Conservation (phyloP, 805 yeast species). For the Diddensiella caesifluorescens region DNA sequence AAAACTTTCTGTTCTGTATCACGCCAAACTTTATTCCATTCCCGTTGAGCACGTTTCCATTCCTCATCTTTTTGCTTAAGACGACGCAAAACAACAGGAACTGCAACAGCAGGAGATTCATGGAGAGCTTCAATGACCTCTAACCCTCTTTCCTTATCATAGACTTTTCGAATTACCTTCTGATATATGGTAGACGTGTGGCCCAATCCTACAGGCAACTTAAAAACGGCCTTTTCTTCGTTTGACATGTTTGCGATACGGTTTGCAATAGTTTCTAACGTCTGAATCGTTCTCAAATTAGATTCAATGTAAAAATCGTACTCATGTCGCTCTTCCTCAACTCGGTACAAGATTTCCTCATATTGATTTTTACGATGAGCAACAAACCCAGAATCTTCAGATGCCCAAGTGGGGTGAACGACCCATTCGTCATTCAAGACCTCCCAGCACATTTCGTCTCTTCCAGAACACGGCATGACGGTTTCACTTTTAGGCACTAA, state of each 20-base stretch:
- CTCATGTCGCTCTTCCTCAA: slow-evolving; percentile 97
- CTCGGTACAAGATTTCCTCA: slow-evolving; percentile 90
- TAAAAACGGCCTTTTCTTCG: slow-evolving; percentile 81
- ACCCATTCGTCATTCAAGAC: slow-evolving; percentile 98
- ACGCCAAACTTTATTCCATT: slow-evolving; percentile 99
- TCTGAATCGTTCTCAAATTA: slow-evolving; percentile 89
- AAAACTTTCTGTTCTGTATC: slow-evolving; percentile 95
- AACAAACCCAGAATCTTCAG: slow-evolving; percentile 97
- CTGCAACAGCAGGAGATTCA: slow-evolving; percentile 91
- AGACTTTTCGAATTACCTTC: slow-evolving; percentile 85
- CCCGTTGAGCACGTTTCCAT: slow-evolving; percentile 97
- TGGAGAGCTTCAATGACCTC: slow-evolving; percentile 95
- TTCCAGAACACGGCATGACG: slow-evolving; percentile 94
- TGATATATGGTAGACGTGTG: slow-evolving; percentile 92
- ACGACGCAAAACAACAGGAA: slow-evolving; percentile 86
- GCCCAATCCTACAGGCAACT: slow-evolving; percentile 88
- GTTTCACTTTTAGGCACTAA: slow-evolving; percentile 90
- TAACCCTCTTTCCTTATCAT: slow-evolving; percentile 90
- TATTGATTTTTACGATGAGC: slow-evolving; percentile 99
- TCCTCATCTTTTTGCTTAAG: slow-evolving; percentile 97
- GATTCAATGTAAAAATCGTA: slow-evolving; percentile 95
- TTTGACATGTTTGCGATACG: slow-evolving; percentile 88
- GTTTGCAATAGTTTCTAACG: slow-evolving; percentile 89
- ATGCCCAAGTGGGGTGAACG: slow-evolving; percentile 99
- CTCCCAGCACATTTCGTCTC: slow-evolving; percentile 99